Base-by-base conservation (phyloP, 2,329 filamentous ascomycete species). In the Colletotrichum plurivorum region DNA sequence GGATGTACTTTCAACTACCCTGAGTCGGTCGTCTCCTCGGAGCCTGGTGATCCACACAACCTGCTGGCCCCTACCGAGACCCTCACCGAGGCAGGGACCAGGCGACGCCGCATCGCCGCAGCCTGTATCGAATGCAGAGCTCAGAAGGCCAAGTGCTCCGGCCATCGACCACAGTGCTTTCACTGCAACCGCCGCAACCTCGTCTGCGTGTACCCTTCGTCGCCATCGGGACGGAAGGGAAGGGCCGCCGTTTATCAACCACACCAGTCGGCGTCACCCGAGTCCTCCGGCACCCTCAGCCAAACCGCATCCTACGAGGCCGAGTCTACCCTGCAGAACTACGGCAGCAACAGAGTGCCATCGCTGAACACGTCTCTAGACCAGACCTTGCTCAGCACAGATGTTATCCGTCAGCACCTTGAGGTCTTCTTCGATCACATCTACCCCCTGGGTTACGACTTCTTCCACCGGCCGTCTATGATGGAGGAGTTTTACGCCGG, bases 61-160 rank as follows among this genome's bases (percentile, higher is more conserved):
- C 58, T 67, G 7, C 18, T 63, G 41, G 36, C 52, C 5, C 20
- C 61, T 31, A 63, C 52, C 18, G 61, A 63, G n/a, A 45, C 52
- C n/a, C 61, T 76, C 31, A 78, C 76, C 0, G 71, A 78, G 39
- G 76, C 77, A 1, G 77, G 77, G 1, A 76, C 73, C 36, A 75
- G 75, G 66, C 69, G 77, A 4, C 71, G 75, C 1, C 70, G 77
- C 0, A 72, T 72, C 1, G 65, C 69, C 0, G 67, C 67, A 8
- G 80, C 80, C 6, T 82, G 80, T 61, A 64, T 73, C 3, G 59
- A 72, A n/a, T 82, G 80, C 70, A 75, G 80, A 3, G 71, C 67
- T 43, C 74, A 76, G 13, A 82, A 82, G 61, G 74, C 76, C 0
- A 80, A 78, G 41, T 82, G 80, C 62, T 78, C 76, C 0, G 80